Percentiles rank a stretch among this genome's conserved stretches.
Evolutionary conservation across 805 yeast species (phyloP).

Genomic region (Monosporozyma servazzii): DNA sequence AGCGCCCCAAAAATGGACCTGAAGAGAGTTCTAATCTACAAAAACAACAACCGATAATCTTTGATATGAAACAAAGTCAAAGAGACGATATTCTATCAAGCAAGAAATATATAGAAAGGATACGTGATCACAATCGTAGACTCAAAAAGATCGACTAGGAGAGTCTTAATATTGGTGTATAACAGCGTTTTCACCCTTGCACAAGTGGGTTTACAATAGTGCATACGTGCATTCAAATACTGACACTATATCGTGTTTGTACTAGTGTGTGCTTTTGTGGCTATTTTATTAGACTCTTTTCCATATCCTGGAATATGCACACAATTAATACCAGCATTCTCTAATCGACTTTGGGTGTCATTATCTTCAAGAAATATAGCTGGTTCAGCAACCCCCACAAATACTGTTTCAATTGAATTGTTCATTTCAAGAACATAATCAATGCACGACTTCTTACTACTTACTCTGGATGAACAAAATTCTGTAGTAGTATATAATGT

Average conservation of each 20-base stretch:
- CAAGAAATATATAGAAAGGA: too few relatives aligned
- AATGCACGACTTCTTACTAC: constrained; percentile 85
- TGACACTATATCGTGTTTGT: too few relatives aligned
- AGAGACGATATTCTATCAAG: too few relatives aligned
- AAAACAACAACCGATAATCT: too few relatives aligned
- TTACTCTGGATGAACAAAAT: constrained; percentile 81
- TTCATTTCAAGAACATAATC: constrained; percentile 56
- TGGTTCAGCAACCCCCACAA: constrained; percentile 90
- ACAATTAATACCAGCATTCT: constrained; percentile 56
- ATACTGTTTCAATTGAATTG: constrained; percentile 54
- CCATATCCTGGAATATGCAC: constrained; percentile 77
- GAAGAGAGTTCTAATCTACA: too few relatives aligned
- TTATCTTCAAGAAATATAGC: constrained; percentile 77
- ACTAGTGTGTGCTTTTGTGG: background rate
- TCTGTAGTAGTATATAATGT: constrained; percentile 94
- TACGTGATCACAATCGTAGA: too few relatives aligned
- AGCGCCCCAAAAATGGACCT: too few relatives aligned
- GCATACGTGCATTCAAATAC: too few relatives aligned
- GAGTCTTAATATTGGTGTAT: too few relatives aligned
- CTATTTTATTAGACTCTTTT: constrained; percentile 37
- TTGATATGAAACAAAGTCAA: too few relatives aligned
- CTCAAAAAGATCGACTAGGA: too few relatives aligned
- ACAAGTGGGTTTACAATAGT: background rate
- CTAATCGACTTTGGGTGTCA: constrained; percentile 47
- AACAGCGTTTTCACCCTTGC: background rate